These are phyloP conservation scores for Wickerhamomyces bovis DNA, from an alignment of 805 yeast species.

Conservation along the genomic window DNA sequence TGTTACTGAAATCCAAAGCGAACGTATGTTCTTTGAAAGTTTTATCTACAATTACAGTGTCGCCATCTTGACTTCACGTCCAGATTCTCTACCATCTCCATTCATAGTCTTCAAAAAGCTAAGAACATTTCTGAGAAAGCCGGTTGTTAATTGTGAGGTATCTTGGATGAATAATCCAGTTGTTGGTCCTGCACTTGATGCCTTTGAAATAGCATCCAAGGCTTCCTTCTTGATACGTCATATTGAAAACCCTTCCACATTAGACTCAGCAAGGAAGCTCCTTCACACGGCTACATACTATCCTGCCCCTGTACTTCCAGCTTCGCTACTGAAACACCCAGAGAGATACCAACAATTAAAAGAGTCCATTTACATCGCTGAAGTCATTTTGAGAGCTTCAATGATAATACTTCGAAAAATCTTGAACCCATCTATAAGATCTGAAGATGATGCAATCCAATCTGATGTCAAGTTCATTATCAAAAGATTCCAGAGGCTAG, in stretches of 20 bases:
- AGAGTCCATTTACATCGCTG: slow-evolving; percentile 16
- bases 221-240: slow-evolving; percentile 26
- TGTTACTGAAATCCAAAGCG: background rate
- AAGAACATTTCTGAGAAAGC: slow-evolving; percentile 27
- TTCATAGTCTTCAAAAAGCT: slow-evolving; percentile 31
- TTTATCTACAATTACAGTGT: slow-evolving; percentile 38
- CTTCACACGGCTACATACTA: slow-evolving; percentile 13
- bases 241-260: slow-evolving; percentile 5
- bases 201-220: slow-evolving; percentile 32
- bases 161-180: slow-evolving; percentile 39
- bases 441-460: background rate
- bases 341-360: slow-evolving; percentile 9
- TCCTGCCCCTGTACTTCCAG: slow-evolving; percentile 18
- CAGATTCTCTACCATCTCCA: slow-evolving; percentile 36
- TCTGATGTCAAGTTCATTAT: slow-evolving; percentile 6
- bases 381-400: slow-evolving; percentile 14
- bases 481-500: slow-evolving; percentile 4
- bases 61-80: slow-evolving; percentile 30
- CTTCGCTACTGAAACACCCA: slow-evolving; percentile 8
- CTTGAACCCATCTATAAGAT: slow-evolving; percentile 5
- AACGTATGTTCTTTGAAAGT: slow-evolving; percentile 37
- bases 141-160: slow-evolving; percentile 30
- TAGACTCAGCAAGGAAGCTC: slow-evolving; percentile 9
- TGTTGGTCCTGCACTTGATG: slow-evolving; percentile 31
- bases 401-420: slow-evolving; percentile 15